Evolutionary conservation across 441 rosid genomes (phyloP), one percentile per base, ranked within the genome.

Genomic region (Erysimum cheiri): DNA sequence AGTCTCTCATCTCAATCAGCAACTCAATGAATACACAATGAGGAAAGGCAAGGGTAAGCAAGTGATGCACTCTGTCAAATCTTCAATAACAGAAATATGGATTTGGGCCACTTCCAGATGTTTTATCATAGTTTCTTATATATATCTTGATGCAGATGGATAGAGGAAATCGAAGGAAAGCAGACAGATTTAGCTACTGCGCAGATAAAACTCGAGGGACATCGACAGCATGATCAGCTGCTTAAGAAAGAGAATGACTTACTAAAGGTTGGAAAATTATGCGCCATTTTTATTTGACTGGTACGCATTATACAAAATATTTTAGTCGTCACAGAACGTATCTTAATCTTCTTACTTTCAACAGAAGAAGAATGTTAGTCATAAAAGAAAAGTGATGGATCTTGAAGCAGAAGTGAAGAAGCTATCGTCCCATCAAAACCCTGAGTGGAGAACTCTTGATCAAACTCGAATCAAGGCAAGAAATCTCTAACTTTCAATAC

Each of bases 401-500:
- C 96, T 92, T 50, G 96, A 96, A 77, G 96, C 77, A 64, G 97
- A 92, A 81, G 85, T 83, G 5, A 69, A 89, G 78, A 87, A 87
- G 79, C 88, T 91, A 11, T 83, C 97, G 35, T 94, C 92, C 57
- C 97, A 90, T 73, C 98, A 93, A 81, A 96, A 91, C 76, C 87
- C 95, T 61, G 93, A 89, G 72, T 97, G 93, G 72, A 89, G 96
- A 71, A 88, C 88, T 77, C 98, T 91, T 79, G 98, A 96, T 69
- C 93, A 96, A 73, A 85, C 91, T 68, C 90, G 92, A 82, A 88
- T 87, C 77, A 96, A 96, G 99, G 99, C 80, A 87, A 82, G 88
- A 67, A 65, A 65, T 52, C 46, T 58, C 59, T 59, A 56, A 49
- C 49, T 60, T 1, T 37, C 55, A 65, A 8, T 59, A 39, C 49